A percentile compares a stretch with the other conserved stretches of the same genome.
phyloP scores from a whole-genome alignment of 108 stramenopile genomes.

The Pseudonitzschia delicatissima region DNA sequence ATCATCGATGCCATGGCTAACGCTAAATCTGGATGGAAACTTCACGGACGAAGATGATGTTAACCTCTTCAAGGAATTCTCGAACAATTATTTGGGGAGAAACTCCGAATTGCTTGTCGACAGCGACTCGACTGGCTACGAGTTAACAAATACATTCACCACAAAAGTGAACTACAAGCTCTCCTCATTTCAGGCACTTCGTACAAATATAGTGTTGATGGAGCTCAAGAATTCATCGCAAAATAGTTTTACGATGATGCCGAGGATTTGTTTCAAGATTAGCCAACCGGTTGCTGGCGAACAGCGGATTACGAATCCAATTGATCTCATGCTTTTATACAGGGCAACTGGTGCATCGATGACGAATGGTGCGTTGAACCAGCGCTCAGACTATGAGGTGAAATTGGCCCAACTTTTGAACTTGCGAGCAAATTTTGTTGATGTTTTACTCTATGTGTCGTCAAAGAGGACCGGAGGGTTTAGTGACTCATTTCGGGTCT shows the following conservation, averaged over 20 bases:
- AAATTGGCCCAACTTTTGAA: slow-evolving; percentile 41
- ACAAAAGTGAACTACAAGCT: slow-evolving; percentile 21
- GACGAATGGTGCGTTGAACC: not conserved
- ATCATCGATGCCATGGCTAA: slow-evolving; percentile 23
- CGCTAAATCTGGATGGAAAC: slow-evolving; percentile 28
- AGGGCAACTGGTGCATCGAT: slow-evolving; percentile 32
- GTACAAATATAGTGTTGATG: slow-evolving; percentile 29
- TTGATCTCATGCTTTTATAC: slow-evolving; percentile 32
- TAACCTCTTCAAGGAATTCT: slow-evolving; percentile 33
- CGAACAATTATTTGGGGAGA: slow-evolving; percentile 21
- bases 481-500: slow-evolving; percentile 40
- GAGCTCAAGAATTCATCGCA: not conserved
- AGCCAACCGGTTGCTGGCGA: slow-evolving; percentile 43
- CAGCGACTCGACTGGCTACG: slow-evolving; percentile 5
- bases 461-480: slow-evolving; percentile 48
- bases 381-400: not conserved
- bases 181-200: slow-evolving; percentile 39
- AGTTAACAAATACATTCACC: slow-evolving; percentile 27
- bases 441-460: slow-evolving; percentile 47
- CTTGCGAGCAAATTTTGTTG: slow-evolving; percentile 43
- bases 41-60: slow-evolving; percentile 25
- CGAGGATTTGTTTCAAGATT: slow-evolving; percentile 30
- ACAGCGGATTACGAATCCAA: slow-evolving; percentile 49
- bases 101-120: slow-evolving; percentile 19
- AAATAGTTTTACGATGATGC: not conserved